A percentile compares a stretch with the other conserved stretches of the same genome.
These are phyloP conservation scores for Huntiella savannae DNA, from an alignment of 2,329 filamentous ascomycete genomes.

Conservation along the genomic window DNA sequence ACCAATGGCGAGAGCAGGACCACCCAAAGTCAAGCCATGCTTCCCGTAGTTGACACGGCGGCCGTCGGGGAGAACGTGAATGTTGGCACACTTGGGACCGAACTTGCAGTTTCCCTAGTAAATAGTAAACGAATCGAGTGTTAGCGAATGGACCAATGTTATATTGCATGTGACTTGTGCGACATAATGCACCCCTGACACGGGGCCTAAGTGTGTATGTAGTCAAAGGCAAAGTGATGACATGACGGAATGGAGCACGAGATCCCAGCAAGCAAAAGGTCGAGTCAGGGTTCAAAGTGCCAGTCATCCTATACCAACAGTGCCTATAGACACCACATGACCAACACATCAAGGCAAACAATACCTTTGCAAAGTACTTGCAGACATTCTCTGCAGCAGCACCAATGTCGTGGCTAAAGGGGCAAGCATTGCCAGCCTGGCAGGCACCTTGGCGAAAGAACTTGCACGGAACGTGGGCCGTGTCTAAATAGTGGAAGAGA, in stretches of 20 bases:
- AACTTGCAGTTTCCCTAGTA: slow-evolving; percentile 93
- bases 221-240: no score
- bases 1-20: slow-evolving; percentile 38
- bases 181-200: no score
- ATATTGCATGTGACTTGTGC: no score
- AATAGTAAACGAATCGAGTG: not conserved
- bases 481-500: slow-evolving; percentile 37
- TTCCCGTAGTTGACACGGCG: slow-evolving; percentile 70
- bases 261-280: no score
- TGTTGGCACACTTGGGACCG: slow-evolving; percentile 89
- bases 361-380: slow-evolving; percentile 97
- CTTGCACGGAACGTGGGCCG: slow-evolving; percentile 95
- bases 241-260: no score
- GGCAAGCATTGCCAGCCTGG: slow-evolving; percentile 88
- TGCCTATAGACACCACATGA: no score
- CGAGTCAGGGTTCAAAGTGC: no score
- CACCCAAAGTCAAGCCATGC: slow-evolving; percentile 46
- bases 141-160: no score
- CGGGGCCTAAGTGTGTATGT: no score
- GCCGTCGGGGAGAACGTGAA: slow-evolving; percentile 86
- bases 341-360: slow-evolving; percentile 11
- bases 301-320: no score
- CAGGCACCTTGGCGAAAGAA: slow-evolving; percentile 95
- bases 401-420: slow-evolving; percentile 86
- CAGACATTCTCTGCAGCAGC: slow-evolving; percentile 72